Conservation (phyloP, 2,329 filamentous ascomycete species). For the Pyricularia sp. region DNA sequence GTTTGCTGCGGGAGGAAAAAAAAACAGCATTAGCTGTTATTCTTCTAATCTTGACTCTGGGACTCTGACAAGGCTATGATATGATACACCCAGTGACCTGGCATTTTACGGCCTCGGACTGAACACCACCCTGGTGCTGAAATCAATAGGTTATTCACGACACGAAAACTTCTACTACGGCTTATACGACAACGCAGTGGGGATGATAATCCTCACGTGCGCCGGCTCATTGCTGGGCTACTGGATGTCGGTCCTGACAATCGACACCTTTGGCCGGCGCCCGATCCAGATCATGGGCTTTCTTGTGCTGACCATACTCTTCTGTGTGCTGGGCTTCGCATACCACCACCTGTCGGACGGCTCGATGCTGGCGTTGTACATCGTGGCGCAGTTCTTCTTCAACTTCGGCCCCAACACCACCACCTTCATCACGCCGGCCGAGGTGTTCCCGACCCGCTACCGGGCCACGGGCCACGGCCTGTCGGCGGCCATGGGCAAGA, state of each 20-base stretch:
- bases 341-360: constrained; percentile 40
- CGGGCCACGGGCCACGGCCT: constrained; percentile 44
- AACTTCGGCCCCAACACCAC: constrained; percentile 46
- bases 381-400: constrained; percentile 44
- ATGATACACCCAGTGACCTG: constrained; percentile 17
- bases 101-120: constrained; percentile 58
- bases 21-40: not conserved
- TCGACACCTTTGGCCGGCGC: constrained; percentile 65
- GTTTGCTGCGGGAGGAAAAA: not conserved
- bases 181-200: constrained; percentile 62
- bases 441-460: constrained; percentile 44
- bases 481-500: constrained; percentile 40
- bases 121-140: constrained; percentile 62
- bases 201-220: constrained; percentile 66
- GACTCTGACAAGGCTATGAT: not conserved
- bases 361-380: constrained; percentile 42
- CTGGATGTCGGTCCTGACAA: constrained; percentile 60
- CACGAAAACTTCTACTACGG: constrained; percentile 49
- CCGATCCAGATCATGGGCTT: constrained; percentile 60
- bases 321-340: constrained; percentile 49
- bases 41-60: not conserved
- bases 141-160: constrained; percentile 52
- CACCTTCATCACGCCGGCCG: constrained; percentile 43
- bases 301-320: constrained; percentile 45
- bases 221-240: constrained; percentile 71